Conservation (phyloP, 2,329 filamentous ascomycete genomes). For the Gnomoniopsis smithogilvyi region DNA sequence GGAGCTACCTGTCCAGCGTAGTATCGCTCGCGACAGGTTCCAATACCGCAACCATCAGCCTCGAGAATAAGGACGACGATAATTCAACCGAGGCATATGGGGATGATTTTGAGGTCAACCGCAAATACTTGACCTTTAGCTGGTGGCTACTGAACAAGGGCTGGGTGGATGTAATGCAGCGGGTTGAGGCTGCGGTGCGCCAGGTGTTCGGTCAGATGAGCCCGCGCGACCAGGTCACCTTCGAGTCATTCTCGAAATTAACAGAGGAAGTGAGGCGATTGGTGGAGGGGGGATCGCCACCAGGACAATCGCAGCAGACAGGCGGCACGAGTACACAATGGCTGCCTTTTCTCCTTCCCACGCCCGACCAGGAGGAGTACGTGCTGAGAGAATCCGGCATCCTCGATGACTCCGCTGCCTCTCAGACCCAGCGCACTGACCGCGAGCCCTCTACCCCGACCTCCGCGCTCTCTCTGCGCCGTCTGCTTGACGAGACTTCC, state of each 20-base stretch:
- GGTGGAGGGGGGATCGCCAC: constrained; percentile 62
- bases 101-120: constrained; percentile 93
- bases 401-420: constrained; percentile 45
- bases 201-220: constrained; percentile 88
- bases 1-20: constrained; percentile 94
- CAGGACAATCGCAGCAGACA: background rate
- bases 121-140: constrained; percentile 91
- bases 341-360: constrained; percentile 81
- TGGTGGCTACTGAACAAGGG: constrained; percentile 97
- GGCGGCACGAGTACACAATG: constrained; percentile 56
- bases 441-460: constrained; percentile 30
- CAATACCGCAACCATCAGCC: constrained; percentile 72
- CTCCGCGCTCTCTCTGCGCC: constrained; percentile 65
- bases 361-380: constrained; percentile 72
- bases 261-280: constrained; percentile 80
- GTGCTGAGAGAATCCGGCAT: constrained; percentile 87
- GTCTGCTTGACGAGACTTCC: constrained; percentile 90
- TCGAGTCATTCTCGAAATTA: constrained; percentile 76
- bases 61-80: constrained; percentile 93
- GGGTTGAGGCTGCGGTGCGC: constrained; percentile 80
- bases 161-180: constrained; percentile 77
- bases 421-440: constrained; percentile 19
- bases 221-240: constrained; percentile 81
- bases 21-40: constrained; percentile 81
- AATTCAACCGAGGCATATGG: constrained; percentile 78